Base-by-base conservation (phyloP, 2,329 filamentous ascomycete species). In the Pseudogymnoascus sp. region DNA sequence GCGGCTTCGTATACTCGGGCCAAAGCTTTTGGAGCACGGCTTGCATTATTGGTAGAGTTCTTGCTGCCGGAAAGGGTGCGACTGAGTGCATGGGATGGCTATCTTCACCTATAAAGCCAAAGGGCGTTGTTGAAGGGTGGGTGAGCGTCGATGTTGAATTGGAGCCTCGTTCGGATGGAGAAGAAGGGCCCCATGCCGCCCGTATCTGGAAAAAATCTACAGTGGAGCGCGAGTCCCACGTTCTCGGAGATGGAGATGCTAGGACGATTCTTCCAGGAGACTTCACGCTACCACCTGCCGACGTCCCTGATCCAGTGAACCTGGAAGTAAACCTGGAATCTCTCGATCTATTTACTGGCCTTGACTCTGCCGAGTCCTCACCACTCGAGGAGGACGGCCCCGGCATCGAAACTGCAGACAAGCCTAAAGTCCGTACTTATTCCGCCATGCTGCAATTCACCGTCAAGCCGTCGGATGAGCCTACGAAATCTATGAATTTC, bases 1-100 rank as follows among this genome's bases (percentile, higher is more conserved):
- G 84, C 14, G 86, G 87, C 0, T 89, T 89, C 67, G 79, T 87
- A 2, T 88, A 88, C 69, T 75, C 74, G 4, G 80, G 80, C 1
- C 86, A 84, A 76, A 89, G 85, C 66, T 89, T 88, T 72, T 89
- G 86, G 86, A 89, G 85, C 73, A 87, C 83, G 1, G 79, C 82
- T 11, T 88, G 85, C 71, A 79, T 89, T 45, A 81, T 89, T 8
- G 86, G 86, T 3, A 82, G 85, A 28, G 85, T 89, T 2, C 75
- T 89, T 36, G 85, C 85, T 31, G 85, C 85, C 28, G 83, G 84
- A 6, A 81, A 81, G 62, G 85, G 85, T 2, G 82, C 85, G 14
- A 81, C 81, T 0, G 86, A 89, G 71, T 86, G 86, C 71, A 85
- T 89, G 84, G 86, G 86, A 62, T 88, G 86, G 86, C 79, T 89